Evolutionary conservation across 1,139 yeast genomes (phyloP), one percentile per base, ranked within the genome.

Genomic region (Geotrichum phurueaensis): DNA sequence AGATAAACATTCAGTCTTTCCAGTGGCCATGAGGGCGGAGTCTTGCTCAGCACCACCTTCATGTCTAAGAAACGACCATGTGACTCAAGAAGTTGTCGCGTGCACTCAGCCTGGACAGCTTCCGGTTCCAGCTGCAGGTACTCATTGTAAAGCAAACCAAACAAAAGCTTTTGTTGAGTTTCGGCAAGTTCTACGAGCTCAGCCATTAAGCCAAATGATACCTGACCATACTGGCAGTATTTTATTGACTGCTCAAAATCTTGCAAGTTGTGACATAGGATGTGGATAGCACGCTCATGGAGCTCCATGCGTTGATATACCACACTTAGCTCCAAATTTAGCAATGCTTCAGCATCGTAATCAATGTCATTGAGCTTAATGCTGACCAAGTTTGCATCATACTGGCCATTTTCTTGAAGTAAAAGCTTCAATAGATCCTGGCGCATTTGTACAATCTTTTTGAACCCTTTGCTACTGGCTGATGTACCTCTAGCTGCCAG

Each of bases 1-100:
- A 75, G 60, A 55, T 69, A 74, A n/a, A 65, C 70, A 27, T 67
- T 65, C 20, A 75, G 60, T 39, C 67, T 61, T 57, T 72, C 75
- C 49, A 74, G 64, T 2, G 76, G 72, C 78, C 78, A 75, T n/a
- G 67, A 58, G 18, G 64, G 68, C 1, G 77, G 76, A 12, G 73
- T 64, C 27, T 64, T 65, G 53, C 60, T 63, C n/a, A 75, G 66
- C 20, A 74, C 75, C 36, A 64, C 60, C 25, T 65, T 63, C 52
- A 69, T 60, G 56, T 73, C 76, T 15, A 75, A 65, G 20, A 64
- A 59, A 25, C 62, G 64, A 20, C 75, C 75, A 66, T 70, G 71
- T 9, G 70, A 65, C 27, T 71, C 73, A 29, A 75, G 67, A 47
- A 75, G 61, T 48, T 65, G 61, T 29, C 69, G 64, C 2, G 70